Evolutionary conservation across 2,329 filamentous ascomycete genomes (phyloP), one percentile per base, ranked within the genome.

Genomic region (Ophiobolus disseminans): DNA sequence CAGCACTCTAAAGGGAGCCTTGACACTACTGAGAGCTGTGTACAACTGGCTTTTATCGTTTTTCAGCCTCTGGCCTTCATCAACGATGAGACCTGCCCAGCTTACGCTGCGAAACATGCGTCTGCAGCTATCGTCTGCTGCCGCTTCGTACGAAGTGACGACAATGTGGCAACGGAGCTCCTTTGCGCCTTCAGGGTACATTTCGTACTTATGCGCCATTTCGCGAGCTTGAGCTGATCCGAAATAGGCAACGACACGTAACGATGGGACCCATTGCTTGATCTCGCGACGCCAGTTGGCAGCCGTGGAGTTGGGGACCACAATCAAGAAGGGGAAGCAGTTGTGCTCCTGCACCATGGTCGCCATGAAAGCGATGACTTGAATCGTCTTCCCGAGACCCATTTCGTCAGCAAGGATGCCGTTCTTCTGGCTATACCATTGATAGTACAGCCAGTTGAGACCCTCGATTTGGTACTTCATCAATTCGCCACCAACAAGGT

Each of bases 231-330:
- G 81, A 40, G 81, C 82, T 13, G 88, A 88, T 36, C 94, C 94
- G 69, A 95, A 95, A 69, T 94, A 97, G 0, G 91, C 88, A n/a
- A 97, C 91, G 5, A 96, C 91, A 32, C 91, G 86, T 26, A 97
- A 76, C 5, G 84, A 84, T 1, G 93, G 93, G 0, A 89, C 87
- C 93, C 93, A 99, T 59, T 89, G 87, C 76, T 96, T 95, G 72
- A 97, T 91, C 69, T 99, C 94, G 39, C 93, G 86, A 5, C 93
- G 88, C 93, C 94, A 99, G 69, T 99, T 99, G n/a, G 91, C 85
- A 70, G 91, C 96, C 0, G 94, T 99, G 0, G 93, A 87, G 67
- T 97, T 97, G 0, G 94, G 94, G 0, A 96, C 93, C 2, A 97
- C 91, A 3, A 97, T 82, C 13, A 99, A 80, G 68, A 97, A 97